Evolutionary conservation across 345 rosid genomes (phyloP).

Genomic region (Lenwebbia sp.): DNA sequence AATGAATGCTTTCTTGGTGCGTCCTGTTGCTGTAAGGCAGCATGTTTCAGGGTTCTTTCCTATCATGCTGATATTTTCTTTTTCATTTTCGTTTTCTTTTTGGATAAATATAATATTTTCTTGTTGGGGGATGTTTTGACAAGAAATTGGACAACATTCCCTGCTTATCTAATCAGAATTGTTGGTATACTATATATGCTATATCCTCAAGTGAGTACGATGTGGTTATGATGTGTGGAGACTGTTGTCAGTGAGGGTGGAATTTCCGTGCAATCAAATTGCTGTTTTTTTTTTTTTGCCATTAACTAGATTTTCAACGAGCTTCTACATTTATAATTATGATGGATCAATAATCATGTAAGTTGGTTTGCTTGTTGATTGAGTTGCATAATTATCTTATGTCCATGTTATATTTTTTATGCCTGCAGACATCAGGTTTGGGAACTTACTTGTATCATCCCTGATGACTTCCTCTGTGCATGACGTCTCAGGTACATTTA

Average conservation of each 20-base stretch:
- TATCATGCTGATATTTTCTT: not conserved
- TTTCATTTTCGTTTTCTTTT: not conserved
- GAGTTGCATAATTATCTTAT: not conserved
- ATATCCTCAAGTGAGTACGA: not conserved
- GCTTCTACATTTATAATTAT: not conserved
- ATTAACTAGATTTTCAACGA: not conserved
- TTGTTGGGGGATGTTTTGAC: not conserved
- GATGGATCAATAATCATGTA: not conserved
- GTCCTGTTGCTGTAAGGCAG: not conserved
- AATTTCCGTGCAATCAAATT: not conserved
- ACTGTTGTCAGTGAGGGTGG: not conserved
- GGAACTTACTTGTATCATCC: conserved; percentile 4
- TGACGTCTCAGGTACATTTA: conserved; percentile 38
- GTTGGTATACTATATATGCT: not conserved
- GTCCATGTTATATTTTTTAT: not conserved
- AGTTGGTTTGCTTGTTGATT: not conserved
- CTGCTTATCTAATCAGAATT: not conserved
- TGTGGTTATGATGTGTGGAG: not conserved
- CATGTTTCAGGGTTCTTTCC: not conserved
- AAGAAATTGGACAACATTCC: not conserved
- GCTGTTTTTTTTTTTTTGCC: not conserved
- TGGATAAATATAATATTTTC: not conserved
- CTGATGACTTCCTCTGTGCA: conserved; percentile 47
- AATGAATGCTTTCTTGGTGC: not conserved
- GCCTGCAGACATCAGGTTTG: conserved; percentile 11